A percentile compares a stretch with the other conserved stretches of the same genome.
Conservation (phyloP, 768 basidiomycete genomes). For the Leccinum longicurvipes region DNA sequence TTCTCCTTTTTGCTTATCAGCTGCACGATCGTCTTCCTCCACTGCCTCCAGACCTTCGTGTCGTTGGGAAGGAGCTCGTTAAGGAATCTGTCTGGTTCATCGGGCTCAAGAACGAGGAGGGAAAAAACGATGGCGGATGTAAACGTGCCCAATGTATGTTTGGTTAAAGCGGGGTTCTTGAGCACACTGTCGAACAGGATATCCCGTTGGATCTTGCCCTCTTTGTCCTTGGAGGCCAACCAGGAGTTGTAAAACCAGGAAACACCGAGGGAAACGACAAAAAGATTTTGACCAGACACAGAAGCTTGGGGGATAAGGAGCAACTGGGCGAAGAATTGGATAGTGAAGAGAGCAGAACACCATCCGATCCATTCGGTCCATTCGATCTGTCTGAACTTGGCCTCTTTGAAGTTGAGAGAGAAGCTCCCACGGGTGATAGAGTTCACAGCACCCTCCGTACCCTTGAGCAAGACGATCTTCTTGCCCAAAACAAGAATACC, state of each 20-base stretch:
- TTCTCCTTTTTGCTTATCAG: slow-evolving; percentile 18
- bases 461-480: slow-evolving; percentile 27
- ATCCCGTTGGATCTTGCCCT: slow-evolving; percentile 24
- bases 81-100: slow-evolving; percentile 19
- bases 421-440: slow-evolving; percentile 31
- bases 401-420: slow-evolving; percentile 21
- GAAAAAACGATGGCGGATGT: slow-evolving; percentile 26
- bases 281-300: slow-evolving; percentile 36
- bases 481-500: slow-evolving; percentile 23
- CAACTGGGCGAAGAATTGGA: slow-evolving; percentile 35
- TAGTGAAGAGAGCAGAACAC: slow-evolving; percentile 30
- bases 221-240: slow-evolving; percentile 38
- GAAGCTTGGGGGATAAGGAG: slow-evolving; percentile 33
- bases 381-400: slow-evolving; percentile 27
- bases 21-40: slow-evolving; percentile 19
- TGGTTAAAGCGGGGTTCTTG: slow-evolving; percentile 19
- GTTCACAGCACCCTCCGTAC: slow-evolving; percentile 29
- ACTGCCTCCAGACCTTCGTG: slow-evolving; percentile 29
- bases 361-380: slow-evolving; percentile 31
- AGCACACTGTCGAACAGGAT: slow-evolving; percentile 26
- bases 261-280: slow-evolving; percentile 30
- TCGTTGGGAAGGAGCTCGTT: slow-evolving; percentile 27
- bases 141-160: slow-evolving; percentile 26
- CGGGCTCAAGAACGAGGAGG: slow-evolving; percentile 21
- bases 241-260: slow-evolving; percentile 37